A percentile compares a stretch with the other conserved stretches of the same genome.
Evolutionary conservation across 1,284 basidiomycete species (phyloP).

Genomic region (Amylostereum chailletii): DNA sequence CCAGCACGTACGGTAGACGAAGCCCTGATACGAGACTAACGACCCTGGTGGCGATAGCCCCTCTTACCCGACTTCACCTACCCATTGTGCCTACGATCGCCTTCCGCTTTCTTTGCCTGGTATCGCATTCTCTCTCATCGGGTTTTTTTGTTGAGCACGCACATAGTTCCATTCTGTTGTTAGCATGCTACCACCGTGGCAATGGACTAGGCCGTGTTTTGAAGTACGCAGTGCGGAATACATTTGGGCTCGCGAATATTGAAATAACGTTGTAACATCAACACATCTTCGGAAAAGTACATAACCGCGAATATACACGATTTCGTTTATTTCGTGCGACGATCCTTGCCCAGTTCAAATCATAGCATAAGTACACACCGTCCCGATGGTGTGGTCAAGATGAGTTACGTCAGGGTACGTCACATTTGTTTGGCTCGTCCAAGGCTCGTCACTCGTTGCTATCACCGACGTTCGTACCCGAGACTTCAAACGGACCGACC

Average conservation of each 20-base stretch:
- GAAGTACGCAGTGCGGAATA: slow-evolving; percentile 7
- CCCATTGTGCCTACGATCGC: slow-evolving; percentile 5
- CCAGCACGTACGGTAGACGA: slow-evolving; percentile 3
- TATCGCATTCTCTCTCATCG: slow-evolving; percentile 2
- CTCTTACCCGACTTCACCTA: slow-evolving; percentile 10
- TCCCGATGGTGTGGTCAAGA: too few species aligned
- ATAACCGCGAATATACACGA: neutral
- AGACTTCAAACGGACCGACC: too few species aligned
- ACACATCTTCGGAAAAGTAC: neutral
- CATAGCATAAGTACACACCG: too few species aligned
- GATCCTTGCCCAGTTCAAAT: too few species aligned
- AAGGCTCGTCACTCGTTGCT: too few species aligned
- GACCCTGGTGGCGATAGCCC: slow-evolving; percentile 32
- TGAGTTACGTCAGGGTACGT: too few species aligned
- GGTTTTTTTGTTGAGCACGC: slow-evolving; percentile 6
- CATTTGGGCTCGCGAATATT: neutral
- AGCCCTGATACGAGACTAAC: slow-evolving; percentile 22
- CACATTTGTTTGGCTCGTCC: too few species aligned
- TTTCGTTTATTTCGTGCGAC: too few species aligned
- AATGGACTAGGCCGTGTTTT: slow-evolving; percentile 14
- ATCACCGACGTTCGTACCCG: too few species aligned
- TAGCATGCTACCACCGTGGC: slow-evolving; percentile 12
- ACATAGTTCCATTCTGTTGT: slow-evolving; percentile 5
- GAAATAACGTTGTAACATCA: neutral
- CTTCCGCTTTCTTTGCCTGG: slow-evolving; percentile 3